A percentile compares a stretch with the other conserved stretches of the same genome.
phyloP scores from a whole-genome alignment of 768 basidiomycete genomes.

The Collybia sordida region DNA sequence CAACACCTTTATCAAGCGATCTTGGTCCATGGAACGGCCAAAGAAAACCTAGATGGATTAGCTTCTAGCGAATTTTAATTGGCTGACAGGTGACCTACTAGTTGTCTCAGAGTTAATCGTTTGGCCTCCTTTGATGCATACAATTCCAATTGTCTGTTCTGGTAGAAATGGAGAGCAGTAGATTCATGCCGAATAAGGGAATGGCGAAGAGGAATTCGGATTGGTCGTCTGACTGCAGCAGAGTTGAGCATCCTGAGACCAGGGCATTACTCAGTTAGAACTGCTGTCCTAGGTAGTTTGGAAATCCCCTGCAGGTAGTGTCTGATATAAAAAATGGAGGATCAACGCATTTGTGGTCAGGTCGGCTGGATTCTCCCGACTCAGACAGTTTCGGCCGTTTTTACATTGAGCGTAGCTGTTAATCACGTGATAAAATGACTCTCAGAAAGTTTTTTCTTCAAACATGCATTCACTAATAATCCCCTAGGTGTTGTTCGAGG shows the following conservation, averaged over 20 bases:
- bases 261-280: conserved; percentile 3
- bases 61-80: not conserved
- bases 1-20: conserved; percentile 70
- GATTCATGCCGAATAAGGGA: conserved; percentile 14
- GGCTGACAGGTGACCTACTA: conserved; percentile 43
- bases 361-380: no score
- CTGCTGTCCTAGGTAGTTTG: not conserved
- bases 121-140: conserved; percentile 77
- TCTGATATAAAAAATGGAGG: not conserved
- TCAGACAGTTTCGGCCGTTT: no score
- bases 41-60: conserved; percentile 64
- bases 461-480: no score
- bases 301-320: not conserved
- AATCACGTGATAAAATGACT: conserved; percentile 2
- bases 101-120: conserved; percentile 73
- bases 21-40: conserved; percentile 79
- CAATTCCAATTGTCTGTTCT: conserved; percentile 77
- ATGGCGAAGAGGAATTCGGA: conserved; percentile 1
- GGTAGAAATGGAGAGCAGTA: conserved; percentile 68
- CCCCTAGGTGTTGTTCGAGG: no score
- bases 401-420: not conserved
- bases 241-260: conserved; percentile 11
- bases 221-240: conserved; percentile 6
- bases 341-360: conserved; percentile 1
- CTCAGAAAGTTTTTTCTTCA: no score